phyloP scores from a whole-genome alignment of 768 basidiomycete species.

The Panellus pusillus region DNA sequence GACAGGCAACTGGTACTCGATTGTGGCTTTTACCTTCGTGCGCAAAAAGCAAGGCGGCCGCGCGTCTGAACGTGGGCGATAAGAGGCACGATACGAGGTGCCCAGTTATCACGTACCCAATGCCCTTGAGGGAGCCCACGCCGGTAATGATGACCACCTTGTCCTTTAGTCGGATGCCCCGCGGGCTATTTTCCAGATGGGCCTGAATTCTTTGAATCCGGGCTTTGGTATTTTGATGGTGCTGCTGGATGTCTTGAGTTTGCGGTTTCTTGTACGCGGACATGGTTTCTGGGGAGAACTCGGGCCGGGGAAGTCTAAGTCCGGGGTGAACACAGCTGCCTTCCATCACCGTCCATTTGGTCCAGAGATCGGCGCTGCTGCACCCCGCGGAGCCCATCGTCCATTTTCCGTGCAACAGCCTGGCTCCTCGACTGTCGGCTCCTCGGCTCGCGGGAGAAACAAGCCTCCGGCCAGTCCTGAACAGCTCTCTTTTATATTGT shows the following conservation, averaged over 20 bases:
- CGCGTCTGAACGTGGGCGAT: conserved; percentile 49
- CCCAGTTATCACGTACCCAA: conserved; percentile 58
- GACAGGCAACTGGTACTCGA: conserved; percentile 1
- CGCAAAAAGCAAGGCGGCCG: conserved; percentile 70
- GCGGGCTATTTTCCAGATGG: conserved; percentile 57
- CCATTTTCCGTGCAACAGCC: too few relatives aligned
- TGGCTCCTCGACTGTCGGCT: too few relatives aligned
- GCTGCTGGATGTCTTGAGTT: conserved; percentile 43
- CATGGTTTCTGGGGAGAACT: conserved; percentile 23
- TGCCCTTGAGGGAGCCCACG: conserved; percentile 82
- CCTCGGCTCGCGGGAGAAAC: too few relatives aligned
- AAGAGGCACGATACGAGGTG: conserved; percentile 5
- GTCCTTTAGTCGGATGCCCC: conserved; percentile 57
- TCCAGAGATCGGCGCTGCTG: too few relatives aligned
- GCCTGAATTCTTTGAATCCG: conserved; percentile 68
- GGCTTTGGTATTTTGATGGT: conserved; percentile 58
- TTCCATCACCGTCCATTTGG: too few relatives aligned
- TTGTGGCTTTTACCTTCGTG: conserved; percentile 56
- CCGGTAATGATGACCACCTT: conserved; percentile 91
- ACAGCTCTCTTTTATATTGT: too few relatives aligned
- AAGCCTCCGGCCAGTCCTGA: too few relatives aligned
- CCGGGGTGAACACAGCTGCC: too few relatives aligned
- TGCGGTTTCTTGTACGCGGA: conserved; percentile 37
- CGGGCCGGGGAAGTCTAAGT: too few relatives aligned
- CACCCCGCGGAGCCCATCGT: too few relatives aligned